Percentiles rank a stretch among this genome's conserved stretches.
Evolutionary conservation across 257 asterid genomes (phyloP).

Genomic region (Eustoma russellianum): DNA sequence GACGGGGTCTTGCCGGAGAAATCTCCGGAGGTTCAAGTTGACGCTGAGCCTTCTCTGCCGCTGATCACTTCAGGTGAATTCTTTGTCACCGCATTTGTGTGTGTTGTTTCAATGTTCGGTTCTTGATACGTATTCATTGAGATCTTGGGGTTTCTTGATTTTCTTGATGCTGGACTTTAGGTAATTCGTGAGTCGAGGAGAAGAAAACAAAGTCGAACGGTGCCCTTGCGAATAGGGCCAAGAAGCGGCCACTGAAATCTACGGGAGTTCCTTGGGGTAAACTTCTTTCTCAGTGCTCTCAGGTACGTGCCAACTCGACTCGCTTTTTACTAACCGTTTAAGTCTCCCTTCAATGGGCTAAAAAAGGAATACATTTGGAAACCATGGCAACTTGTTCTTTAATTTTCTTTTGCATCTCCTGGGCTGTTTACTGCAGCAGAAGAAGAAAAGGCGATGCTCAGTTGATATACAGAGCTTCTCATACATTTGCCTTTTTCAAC

Average conservation of each 20-base stretch:
- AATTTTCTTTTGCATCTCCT: too few species aligned
- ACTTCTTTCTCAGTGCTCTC: constrained; percentile 63
- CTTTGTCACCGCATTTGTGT: constrained; percentile 11
- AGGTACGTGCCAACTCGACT: constrained; percentile 27
- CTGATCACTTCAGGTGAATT: constrained; percentile 24
- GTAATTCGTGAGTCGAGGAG: constrained; percentile 26
- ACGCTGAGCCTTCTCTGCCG: constrained; percentile 34
- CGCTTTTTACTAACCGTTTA: neutral
- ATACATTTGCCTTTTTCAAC: too few species aligned
- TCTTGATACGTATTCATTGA: constrained; percentile 7
- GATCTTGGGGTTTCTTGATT: constrained; percentile 10
- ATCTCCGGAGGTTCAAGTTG: constrained; percentile 28
- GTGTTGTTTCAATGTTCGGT: neutral
- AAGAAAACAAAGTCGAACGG: constrained; percentile 37
- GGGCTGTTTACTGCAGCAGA: too few species aligned
- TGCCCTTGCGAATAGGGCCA: constrained; percentile 24
- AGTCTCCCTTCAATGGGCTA: too few species aligned
- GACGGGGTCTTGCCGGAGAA: constrained; percentile 39
- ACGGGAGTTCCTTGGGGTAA: constrained; percentile 74
- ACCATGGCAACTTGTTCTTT: too few species aligned
- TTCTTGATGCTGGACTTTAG: constrained; percentile 18
- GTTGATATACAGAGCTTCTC: too few species aligned
- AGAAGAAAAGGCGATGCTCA: too few species aligned
- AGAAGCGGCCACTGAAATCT: constrained; percentile 47
- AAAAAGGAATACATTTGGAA: too few species aligned